These are phyloP conservation scores for Aspergillus pseudoglaucus DNA, from an alignment of 2,329 filamentous ascomycete genomes.

Conservation along the genomic window DNA sequence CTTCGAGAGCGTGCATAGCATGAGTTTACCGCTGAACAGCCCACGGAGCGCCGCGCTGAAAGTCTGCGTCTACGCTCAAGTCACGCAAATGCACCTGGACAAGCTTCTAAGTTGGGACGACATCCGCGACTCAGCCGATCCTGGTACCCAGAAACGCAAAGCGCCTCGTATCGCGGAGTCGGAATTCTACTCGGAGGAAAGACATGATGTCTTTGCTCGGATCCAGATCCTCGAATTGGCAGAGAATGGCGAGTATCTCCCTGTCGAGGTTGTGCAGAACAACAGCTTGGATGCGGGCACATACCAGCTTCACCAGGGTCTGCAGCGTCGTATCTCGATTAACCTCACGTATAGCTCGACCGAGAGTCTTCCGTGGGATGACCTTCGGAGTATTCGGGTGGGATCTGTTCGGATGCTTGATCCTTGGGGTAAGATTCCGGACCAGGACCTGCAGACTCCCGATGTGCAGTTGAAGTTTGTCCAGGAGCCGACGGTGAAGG, in stretches of 20 bases:
- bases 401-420: conserved; percentile 80
- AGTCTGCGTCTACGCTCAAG: conserved; percentile 84
- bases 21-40: conserved; percentile 81
- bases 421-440: conserved; percentile 74
- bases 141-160: conserved; percentile 52
- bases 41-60: conserved; percentile 69
- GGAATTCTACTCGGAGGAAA: conserved; percentile 88
- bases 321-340: conserved; percentile 81
- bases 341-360: conserved; percentile 88
- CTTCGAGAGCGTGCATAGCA: conserved; percentile 97
- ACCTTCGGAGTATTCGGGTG: conserved; percentile 68
- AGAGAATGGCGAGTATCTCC: conserved; percentile 82
- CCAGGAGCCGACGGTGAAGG: conserved; percentile 69
- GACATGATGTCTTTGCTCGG: conserved; percentile 83
- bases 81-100: conserved; percentile 89
- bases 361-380: conserved; percentile 80
- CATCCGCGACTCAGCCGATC: conserved; percentile 69
- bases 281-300: conserved; percentile 79
- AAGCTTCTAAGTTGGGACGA: conserved; percentile 98
- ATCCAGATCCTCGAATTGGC: conserved; percentile 87
- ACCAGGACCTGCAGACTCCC: conserved; percentile 63
- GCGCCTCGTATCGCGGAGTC: conserved; percentile 74
- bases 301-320: conserved; percentile 89
- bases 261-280: conserved; percentile 85
- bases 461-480: conserved; percentile 73